These are phyloP conservation scores for Apostasia shenzhenica DNA, from an alignment of 106 monocot genomes.

Conservation along the genomic window DNA sequence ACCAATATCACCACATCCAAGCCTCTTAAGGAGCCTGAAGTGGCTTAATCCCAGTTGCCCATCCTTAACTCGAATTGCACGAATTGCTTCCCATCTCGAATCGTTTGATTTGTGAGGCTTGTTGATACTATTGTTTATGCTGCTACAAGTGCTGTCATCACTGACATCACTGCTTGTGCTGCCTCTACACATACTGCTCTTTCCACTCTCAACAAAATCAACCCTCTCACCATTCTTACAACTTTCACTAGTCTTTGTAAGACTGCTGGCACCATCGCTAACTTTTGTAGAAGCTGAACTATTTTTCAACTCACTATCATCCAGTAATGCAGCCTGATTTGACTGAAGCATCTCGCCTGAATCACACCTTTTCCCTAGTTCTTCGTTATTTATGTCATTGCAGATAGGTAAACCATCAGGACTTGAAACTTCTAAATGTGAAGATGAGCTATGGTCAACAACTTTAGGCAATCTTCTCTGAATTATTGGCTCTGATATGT, in stretches of 20 bases:
- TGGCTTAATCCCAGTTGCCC: constrained; percentile 13
- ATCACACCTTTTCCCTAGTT: neutral
- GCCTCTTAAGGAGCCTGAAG: constrained; percentile 16
- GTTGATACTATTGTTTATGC: constrained; percentile 12
- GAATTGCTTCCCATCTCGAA: constrained; percentile 22
- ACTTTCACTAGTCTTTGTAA: constrained; percentile 13
- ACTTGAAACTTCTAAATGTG: neutral
- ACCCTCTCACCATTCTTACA: constrained; percentile 5
- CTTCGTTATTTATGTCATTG: neutral
- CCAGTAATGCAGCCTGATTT: neutral
- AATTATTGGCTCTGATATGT: neutral
- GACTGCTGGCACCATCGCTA: constrained; percentile 10
- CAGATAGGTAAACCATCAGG: neutral
- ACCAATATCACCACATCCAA: constrained; percentile 19
- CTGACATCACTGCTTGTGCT: constrained; percentile 19
- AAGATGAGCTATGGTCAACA: neutral
- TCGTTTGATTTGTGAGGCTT: constrained; percentile 22
- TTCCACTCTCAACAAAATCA: constrained; percentile 15
- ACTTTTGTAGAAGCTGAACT: constrained; percentile 11
- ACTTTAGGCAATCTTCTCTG: neutral
- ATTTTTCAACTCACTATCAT: neutral
- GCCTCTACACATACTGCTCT: constrained; percentile 13
- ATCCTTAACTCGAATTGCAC: constrained; percentile 3
- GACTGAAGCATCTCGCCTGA: neutral
- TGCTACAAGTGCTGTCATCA: constrained; percentile 14